phyloP scores from a whole-genome alignment of 2,329 filamentous ascomycete species.

The Drechslerella coelobrocha region DNA sequence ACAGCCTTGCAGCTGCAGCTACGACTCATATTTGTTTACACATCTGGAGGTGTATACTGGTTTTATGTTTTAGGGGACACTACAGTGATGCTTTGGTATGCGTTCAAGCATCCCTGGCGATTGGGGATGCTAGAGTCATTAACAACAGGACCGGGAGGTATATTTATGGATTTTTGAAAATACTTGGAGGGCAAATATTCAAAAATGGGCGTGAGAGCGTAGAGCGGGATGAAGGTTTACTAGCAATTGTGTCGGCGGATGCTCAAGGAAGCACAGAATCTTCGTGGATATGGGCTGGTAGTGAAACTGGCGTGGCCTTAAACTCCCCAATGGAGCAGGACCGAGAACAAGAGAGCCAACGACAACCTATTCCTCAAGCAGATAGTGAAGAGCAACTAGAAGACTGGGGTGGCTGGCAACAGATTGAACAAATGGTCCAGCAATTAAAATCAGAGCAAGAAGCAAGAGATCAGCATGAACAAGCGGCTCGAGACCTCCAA shows the following conservation, averaged over 20 bases:
- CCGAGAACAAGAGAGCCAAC: slow-evolving; percentile 43
- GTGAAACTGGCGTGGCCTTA: slow-evolving; percentile 54
- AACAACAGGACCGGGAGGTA: slow-evolving; percentile 82
- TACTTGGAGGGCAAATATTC: slow-evolving; percentile 65
- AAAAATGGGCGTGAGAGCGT: slow-evolving; percentile 50
- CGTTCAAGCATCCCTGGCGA: slow-evolving; percentile 72
- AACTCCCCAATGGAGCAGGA: slow-evolving; percentile 51
- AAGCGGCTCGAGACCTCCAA: slow-evolving; percentile 49
- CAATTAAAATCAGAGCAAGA: slow-evolving; percentile 51
- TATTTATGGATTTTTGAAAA: slow-evolving; percentile 78
- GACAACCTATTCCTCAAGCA: slow-evolving; percentile 42
- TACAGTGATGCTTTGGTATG: slow-evolving; percentile 76
- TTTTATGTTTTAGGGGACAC: slow-evolving; percentile 77
- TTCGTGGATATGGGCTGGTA: slow-evolving; percentile 67
- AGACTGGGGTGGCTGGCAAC: slow-evolving; percentile 54
- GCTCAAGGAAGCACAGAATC: slow-evolving; percentile 78
- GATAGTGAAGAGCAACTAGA: slow-evolving; percentile 47
- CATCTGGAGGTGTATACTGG: slow-evolving; percentile 83
- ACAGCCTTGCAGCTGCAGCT: slow-evolving; percentile 70
- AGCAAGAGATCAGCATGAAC: slow-evolving; percentile 52
- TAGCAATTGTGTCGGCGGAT: slow-evolving; percentile 85
- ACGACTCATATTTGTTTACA: slow-evolving; percentile 80
- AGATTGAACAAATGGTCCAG: slow-evolving; percentile 53
- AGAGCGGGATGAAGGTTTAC: slow-evolving; percentile 76
- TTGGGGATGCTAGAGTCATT: slow-evolving; percentile 74